Evolutionary conservation across 177 flowering plant genomes (phyloP).

Genomic region (Telopea speciosissima): DNA sequence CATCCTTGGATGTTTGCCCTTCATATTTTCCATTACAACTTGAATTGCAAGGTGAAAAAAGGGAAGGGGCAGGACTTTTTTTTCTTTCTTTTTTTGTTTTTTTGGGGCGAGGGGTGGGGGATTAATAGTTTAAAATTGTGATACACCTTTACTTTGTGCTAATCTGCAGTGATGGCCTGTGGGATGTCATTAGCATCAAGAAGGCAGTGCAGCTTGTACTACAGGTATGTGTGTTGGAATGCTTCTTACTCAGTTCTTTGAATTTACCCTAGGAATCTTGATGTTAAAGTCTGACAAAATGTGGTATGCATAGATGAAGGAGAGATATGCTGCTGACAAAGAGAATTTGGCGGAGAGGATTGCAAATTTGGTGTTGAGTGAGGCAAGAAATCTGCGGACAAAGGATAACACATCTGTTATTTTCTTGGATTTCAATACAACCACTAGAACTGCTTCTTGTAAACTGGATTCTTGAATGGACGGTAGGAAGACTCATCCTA

Average conservation of each 20-base stretch:
- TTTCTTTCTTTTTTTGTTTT: no score
- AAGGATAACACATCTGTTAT: conserved; percentile 92
- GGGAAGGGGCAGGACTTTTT: no score
- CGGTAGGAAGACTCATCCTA: not conserved
- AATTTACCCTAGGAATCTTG: not conserved
- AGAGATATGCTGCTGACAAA: conserved; percentile 29
- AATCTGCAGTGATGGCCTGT: conserved; percentile 84
- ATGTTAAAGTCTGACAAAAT: not conserved
- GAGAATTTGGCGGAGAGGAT: conserved; percentile 61
- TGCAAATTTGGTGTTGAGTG: conserved; percentile 64
- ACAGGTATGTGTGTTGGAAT: conserved; percentile 47
- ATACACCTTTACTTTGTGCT: not conserved
- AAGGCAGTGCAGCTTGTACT: conserved; percentile 71
- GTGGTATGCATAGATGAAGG: conserved; percentile 43
- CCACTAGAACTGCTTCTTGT: conserved; percentile 36
- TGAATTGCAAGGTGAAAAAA: no score
- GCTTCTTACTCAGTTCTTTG: not conserved
- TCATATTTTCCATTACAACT: no score
- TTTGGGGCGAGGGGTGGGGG: no score
- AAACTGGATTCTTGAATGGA: conserved; percentile 30
- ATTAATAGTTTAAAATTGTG: not conserved
- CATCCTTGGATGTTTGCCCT: no score
- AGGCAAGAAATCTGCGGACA: conserved; percentile 82
- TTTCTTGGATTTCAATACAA: conserved; percentile 63
- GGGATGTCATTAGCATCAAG: conserved; percentile 83